These are phyloP conservation scores for Aspergillus incahuasiensis DNA, from an alignment of 495 filamentous ascomycete species.

Conservation along the genomic window DNA sequence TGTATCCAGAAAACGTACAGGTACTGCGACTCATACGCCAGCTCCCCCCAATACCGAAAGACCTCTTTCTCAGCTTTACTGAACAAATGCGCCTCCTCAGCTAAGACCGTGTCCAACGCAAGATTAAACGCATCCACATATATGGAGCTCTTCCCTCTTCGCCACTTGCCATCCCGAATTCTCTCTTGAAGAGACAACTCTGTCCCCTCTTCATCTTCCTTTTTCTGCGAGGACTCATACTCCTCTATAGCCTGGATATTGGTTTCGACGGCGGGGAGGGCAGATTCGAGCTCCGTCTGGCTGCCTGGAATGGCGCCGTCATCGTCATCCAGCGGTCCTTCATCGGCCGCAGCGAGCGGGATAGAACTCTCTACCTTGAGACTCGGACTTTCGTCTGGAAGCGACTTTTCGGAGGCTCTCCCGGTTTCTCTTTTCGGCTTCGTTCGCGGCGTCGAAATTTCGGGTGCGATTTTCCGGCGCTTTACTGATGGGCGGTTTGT, in stretches of 20 bases:
- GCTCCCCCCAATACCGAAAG: conserved; percentile 66
- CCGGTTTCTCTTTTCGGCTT: neutral
- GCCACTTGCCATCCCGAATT: conserved; percentile 53
- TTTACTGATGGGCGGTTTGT: conserved; percentile 34
- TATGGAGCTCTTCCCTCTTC: conserved; percentile 71
- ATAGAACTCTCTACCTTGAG: neutral
- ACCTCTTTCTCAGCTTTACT: conserved; percentile 71
- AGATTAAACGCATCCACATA: conserved; percentile 98
- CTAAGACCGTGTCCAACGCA: conserved; percentile 82
- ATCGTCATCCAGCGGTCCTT: conserved; percentile 32
- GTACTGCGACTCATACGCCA: conserved; percentile 88
- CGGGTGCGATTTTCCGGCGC: conserved; percentile 24
- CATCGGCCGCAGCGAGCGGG: conserved; percentile 18
- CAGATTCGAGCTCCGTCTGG: conserved; percentile 71
- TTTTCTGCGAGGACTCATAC: conserved; percentile 61
- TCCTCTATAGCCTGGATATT: conserved; percentile 71
- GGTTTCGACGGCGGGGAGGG: conserved; percentile 61
- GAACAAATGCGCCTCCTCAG: conserved; percentile 87
- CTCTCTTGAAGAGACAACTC: conserved; percentile 40
- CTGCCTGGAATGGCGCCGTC: conserved; percentile 29
- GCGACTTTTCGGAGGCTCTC: neutral
- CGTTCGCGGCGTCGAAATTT: neutral
- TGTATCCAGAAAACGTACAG: conserved; percentile 54
- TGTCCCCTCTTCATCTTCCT: conserved; percentile 21
- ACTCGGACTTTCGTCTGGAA: neutral